These are phyloP conservation scores for Microglena sp. DNA, from an alignment of 139 green algal genomes.

Conservation along the genomic window DNA sequence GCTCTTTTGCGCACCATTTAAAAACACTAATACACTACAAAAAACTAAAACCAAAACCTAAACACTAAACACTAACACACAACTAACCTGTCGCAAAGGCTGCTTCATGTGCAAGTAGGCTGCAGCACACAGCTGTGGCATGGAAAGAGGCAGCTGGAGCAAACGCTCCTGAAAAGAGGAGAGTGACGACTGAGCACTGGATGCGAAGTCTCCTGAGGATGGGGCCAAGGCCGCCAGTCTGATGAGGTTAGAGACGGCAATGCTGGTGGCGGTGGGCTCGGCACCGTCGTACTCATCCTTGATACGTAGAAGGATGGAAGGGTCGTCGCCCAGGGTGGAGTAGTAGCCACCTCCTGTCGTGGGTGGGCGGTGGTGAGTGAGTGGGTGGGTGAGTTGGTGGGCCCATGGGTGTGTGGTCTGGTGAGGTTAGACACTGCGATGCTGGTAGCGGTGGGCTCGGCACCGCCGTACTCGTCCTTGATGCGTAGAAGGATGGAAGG, in stretches of 20 bases:
- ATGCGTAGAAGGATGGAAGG: conserved; percentile 35
- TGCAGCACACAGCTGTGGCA: conserved; percentile 67
- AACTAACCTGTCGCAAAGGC: conserved; percentile 56
- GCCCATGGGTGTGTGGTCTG: no score
- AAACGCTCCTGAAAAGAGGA: conserved; percentile 46
- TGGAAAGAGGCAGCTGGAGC: conserved; percentile 38
- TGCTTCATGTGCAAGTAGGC: conserved; percentile 37
- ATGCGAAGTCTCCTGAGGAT: background rate
- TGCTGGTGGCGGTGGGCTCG: conserved; percentile 66
- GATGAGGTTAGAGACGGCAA: conserved; percentile 61
- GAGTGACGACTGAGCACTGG: conserved; percentile 7
- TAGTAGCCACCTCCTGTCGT: conserved; percentile 70
- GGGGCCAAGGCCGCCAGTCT: conserved; percentile 43
- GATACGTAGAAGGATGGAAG: conserved; percentile 35
- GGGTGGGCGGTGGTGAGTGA: no score
- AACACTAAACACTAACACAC: no score
- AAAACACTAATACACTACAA: no score
- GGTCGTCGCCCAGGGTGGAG: conserved; percentile 42
- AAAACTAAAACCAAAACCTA: no score
- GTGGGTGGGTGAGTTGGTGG: no score
- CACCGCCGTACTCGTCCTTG: conserved; percentile 80
- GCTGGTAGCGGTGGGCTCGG: conserved; percentile 69
- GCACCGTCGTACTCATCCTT: conserved; percentile 83
- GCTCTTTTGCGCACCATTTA: no score
- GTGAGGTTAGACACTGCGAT: conserved; percentile 67